Conservation (phyloP, 202 grass and related monocot species). For the Saccharum hybrid region DNA sequence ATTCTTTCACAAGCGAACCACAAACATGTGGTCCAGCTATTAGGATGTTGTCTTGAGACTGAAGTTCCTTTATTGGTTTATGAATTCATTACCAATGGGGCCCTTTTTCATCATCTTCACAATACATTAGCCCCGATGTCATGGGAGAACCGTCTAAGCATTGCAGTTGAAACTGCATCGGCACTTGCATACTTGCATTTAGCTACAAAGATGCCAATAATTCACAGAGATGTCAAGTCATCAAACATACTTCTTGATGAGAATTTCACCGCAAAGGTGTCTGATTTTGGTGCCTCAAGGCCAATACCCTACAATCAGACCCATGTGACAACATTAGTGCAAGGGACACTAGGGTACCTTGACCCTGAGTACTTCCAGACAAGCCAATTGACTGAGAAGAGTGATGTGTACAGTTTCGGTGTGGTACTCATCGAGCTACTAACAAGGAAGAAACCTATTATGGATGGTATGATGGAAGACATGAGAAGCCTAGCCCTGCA, state of each 20-base stretch:
- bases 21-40: constrained; percentile 65
- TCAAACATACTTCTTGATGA: constrained; percentile 75
- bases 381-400: constrained; percentile 79
- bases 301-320: constrained; percentile 62
- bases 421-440: constrained; percentile 74
- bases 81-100: constrained; percentile 73
- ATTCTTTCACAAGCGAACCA: constrained; percentile 67
- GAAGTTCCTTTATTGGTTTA: constrained; percentile 76
- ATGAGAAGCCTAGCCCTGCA: constrained; percentile 53
- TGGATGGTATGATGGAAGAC: neutral
- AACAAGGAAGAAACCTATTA: constrained; percentile 66
- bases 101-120: constrained; percentile 68
- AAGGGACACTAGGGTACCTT: constrained; percentile 83
- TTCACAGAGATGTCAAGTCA: constrained; percentile 84
- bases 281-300: constrained; percentile 82
- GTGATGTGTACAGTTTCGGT: constrained; percentile 85
- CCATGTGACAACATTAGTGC: constrained; percentile 78
- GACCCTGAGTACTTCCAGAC: constrained; percentile 86
- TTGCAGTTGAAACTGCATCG: constrained; percentile 69
- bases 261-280: constrained; percentile 70
- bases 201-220: constrained; percentile 54
- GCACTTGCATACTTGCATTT: constrained; percentile 69
- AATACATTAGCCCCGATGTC: constrained; percentile 44
- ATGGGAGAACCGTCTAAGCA: constrained; percentile 66
- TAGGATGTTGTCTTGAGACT: constrained; percentile 75